Evolutionary conservation across 345 rosid species (phyloP).

Genomic region (Citrus sinensis): DNA sequence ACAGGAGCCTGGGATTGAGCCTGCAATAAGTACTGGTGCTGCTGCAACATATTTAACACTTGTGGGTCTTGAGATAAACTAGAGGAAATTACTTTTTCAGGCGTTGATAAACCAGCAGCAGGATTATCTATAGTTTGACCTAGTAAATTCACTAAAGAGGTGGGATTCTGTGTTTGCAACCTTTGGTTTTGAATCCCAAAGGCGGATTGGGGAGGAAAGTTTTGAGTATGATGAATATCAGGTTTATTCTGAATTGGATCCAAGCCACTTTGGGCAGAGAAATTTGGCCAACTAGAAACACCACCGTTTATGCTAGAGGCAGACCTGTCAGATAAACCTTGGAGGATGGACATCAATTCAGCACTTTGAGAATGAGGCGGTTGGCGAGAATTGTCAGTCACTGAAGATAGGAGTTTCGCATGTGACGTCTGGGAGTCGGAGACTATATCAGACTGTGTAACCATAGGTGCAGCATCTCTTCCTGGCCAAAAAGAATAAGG

Average conservation of each 20-base stretch:
- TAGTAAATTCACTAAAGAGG: slow-evolving; percentile 55
- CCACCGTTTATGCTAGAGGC: slow-evolving; percentile 47
- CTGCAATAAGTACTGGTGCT: slow-evolving; percentile 75
- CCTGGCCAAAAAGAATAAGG: slow-evolving; percentile 65
- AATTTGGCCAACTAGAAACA: slow-evolving; percentile 57
- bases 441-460: slow-evolving; percentile 56
- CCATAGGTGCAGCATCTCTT: slow-evolving; percentile 58
- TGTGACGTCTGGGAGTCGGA: slow-evolving; percentile 37
- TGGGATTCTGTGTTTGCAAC: slow-evolving; percentile 42
- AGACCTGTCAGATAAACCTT: slow-evolving; percentile 65
- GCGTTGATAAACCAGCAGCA: slow-evolving; percentile 42
- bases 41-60: slow-evolving; percentile 68
- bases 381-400: slow-evolving; percentile 39
- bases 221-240: slow-evolving; percentile 52
- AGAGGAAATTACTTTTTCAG: slow-evolving; percentile 53
- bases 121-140: slow-evolving; percentile 66
- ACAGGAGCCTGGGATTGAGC: slow-evolving; percentile 61
- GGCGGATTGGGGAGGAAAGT: slow-evolving; percentile 56
- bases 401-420: slow-evolving; percentile 31
- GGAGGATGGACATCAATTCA: slow-evolving; percentile 68
- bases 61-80: slow-evolving; percentile 74
- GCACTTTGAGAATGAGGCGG: slow-evolving; percentile 62
- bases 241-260: slow-evolving; percentile 59
- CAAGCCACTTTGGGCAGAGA: slow-evolving; percentile 44
- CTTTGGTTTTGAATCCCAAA: slow-evolving; percentile 74